Conservation (phyloP, 192 early-diverging fungal genomes). For the Helicostylum pulchrum region DNA sequence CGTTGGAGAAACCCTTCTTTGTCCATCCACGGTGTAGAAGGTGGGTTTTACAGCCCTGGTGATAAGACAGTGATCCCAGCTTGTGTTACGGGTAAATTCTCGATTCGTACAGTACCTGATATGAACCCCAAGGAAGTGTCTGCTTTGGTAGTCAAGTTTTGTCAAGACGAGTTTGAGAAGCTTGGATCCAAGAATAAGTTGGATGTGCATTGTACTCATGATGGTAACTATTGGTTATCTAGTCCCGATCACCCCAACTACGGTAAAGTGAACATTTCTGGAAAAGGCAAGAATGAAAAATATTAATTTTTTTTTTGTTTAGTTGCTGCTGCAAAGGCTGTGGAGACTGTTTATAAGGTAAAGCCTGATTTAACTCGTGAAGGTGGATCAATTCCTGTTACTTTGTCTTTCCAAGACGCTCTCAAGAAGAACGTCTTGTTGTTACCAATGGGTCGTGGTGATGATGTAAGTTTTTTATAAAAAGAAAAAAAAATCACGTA, state of each 20-base stretch:
- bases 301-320: background rate
- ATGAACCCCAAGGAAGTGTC: slow-evolving; percentile 84
- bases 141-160: slow-evolving; percentile 67
- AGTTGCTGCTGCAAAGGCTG: slow-evolving; percentile 87
- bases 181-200: slow-evolving; percentile 86
- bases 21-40: slow-evolving; percentile 96
- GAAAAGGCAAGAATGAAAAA: background rate
- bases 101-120: slow-evolving; percentile 92
- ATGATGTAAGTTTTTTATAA: slow-evolving; percentile 62
- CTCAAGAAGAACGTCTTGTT: slow-evolving; percentile 87
- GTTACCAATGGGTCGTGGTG: slow-evolving; percentile 91
- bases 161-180: slow-evolving; percentile 86
- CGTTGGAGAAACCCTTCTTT: slow-evolving; percentile 96
- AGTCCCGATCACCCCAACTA: slow-evolving; percentile 92
- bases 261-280: slow-evolving; percentile 44
- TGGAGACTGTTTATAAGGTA: slow-evolving; percentile 86
- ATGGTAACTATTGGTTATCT: slow-evolving; percentile 89
- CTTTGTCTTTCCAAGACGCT: slow-evolving; percentile 95
- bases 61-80: slow-evolving; percentile 98
- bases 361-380: slow-evolving; percentile 96
- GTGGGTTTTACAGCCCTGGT: slow-evolving; percentile 90
- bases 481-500: background rate
- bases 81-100: slow-evolving; percentile 96
- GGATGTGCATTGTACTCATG: slow-evolving; percentile 70
- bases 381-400: slow-evolving; percentile 97